Base-by-base conservation (phyloP, 805 yeast genomes). In the Saccharomycopsis lassenensis region DNA sequence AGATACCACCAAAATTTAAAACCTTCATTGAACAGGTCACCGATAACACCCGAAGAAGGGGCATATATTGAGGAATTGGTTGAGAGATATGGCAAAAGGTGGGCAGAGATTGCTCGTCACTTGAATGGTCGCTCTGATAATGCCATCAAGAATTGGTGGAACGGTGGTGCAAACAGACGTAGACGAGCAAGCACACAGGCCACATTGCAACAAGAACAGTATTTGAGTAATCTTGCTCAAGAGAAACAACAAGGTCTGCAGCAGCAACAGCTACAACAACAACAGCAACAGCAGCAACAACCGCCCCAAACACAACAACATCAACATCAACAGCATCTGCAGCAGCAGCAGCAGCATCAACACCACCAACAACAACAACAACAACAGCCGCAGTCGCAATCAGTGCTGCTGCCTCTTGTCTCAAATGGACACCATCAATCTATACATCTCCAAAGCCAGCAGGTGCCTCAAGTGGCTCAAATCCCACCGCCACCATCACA, bases 61-160 rank as follows among this genome's bases (percentile, higher is more conserved):
- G 69, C 65, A 27, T 62, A 75, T 41, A 86, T 85, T 44, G 94
- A 85, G 58, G 74, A 74, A 45, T 65, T 86, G 37, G 95, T 86
- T 27, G 69, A 64, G 7, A 70, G 74, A 46, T 73, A 82, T 52
- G 95, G 95, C 31, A 84, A 85, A 55, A 69, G 82, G 48, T 85
- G 95, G 95, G 95, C 95, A 0, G 94, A 83, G 51, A 86, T 85
- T 31, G 84, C 94, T 12, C 69, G 94, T 35, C 93, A 84, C 56
- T 60, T 85, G 40, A 78, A 81, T 44, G 94, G 95, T 2, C 63
- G 95, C 36, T 69, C 80, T n/a, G 95, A 85, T 56, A 85, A 84
- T 55, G 86, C 94, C 15, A 83, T 84, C 49, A 84, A 84, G 54
- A 86, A 86, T 58, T 86, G 95, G 95, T 85, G 95, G 95, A 84